Conservation (phyloP, 2,329 filamentous ascomycete genomes). For the Samsoniella hepiali region DNA sequence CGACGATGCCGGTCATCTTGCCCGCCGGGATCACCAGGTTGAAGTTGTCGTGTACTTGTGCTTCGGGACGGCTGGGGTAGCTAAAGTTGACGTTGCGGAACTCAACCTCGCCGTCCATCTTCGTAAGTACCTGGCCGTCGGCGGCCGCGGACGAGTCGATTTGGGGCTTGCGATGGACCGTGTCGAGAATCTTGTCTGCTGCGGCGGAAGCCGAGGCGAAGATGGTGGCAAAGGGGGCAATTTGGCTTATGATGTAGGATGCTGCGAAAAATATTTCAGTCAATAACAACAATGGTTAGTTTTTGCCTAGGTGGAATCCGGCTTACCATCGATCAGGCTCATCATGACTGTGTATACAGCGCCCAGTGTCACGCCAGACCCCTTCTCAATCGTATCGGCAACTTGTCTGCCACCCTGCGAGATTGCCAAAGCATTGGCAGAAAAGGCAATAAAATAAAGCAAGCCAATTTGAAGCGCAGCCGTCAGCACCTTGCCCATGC, state of each 20-base stretch:
- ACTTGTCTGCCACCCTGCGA: constrained; percentile 56
- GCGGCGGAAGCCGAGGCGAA: constrained; percentile 53
- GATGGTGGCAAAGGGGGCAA: constrained; percentile 57
- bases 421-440: constrained; percentile 62
- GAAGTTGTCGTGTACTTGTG: constrained; percentile 55
- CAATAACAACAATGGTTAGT: background rate
- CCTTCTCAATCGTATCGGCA: constrained; percentile 28
- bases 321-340: constrained; percentile 47
- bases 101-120: constrained; percentile 18
- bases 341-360: constrained; percentile 55
- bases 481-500: constrained; percentile 53
- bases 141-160: constrained; percentile 37
- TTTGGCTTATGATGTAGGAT: constrained; percentile 55
- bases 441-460: constrained; percentile 64
- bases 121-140: constrained; percentile 37
- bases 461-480: constrained; percentile 57
- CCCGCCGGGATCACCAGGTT: constrained; percentile 52
- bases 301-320: background rate
- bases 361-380: constrained; percentile 41
- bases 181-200: constrained; percentile 50
- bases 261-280: constrained; percentile 26
- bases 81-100: constrained; percentile 37
- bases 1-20: constrained; percentile 67
- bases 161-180: constrained; percentile 47
- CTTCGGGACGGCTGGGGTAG: constrained; percentile 44